Base-by-base conservation (phyloP, 139 green algal genomes). In the Picochlorum costavermella region DNA sequence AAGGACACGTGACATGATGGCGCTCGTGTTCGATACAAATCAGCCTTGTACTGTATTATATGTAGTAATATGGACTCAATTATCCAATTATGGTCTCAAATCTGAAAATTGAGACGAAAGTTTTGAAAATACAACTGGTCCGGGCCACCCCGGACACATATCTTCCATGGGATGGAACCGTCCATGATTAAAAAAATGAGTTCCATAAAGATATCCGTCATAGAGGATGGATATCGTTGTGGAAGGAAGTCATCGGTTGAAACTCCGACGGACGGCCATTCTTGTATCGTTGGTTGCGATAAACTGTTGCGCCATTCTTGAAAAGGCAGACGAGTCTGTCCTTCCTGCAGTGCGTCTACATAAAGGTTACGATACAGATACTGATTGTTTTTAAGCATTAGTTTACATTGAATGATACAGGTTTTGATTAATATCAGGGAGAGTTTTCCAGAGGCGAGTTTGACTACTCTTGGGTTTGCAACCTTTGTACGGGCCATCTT, bases 371-470 rank as follows among this genome's bases (percentile, higher is more conserved):
- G n/a, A 17, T 23, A 43, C 0, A 12, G 6, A 40, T 66, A 6
- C 33, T 14, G 17, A 31, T 23, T 43, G 5, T 48, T 31, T 17
- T 12, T 17, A 2, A 20, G 16, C 36, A 14, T 1, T 17, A 14
- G 11, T 29, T 30, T 29, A 20, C 10, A 20, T 33, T 14, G 4
- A 14, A 8, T 17, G 29, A 16, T 40, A 4, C 63, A 75, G 33
- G 86, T 94, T 10, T 94, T 89, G 64, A 71, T 81, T 28, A 85
- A 83, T 62, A 75, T 91, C 5, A 76, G 73, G 1, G 50, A 53
- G 25, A 81, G 70, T 2, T 45, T 95, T 16, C 59, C 72, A 12
- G 85, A 83, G 46, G 83, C 72, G 37, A 53, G 16, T 53, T 61
- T 75, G 6, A 58, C 48, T 16, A 69, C 89, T 61, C 77, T 91